Evolutionary conservation across 2,329 filamentous ascomycete species (phyloP).

Genomic region (Seiridium unicorne): DNA sequence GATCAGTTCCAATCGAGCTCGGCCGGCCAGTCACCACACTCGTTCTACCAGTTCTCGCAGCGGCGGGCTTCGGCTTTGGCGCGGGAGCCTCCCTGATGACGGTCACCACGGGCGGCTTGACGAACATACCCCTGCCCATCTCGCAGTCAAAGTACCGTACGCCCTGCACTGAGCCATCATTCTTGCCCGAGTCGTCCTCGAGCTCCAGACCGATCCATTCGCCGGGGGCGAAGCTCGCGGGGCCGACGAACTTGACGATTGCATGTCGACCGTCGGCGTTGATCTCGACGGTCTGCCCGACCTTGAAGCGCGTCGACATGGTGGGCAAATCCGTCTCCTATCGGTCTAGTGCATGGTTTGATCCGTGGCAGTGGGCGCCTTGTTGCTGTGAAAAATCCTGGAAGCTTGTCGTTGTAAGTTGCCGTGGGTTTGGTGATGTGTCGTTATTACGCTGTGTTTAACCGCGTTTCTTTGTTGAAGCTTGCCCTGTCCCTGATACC

Average conservation of each 20-base stretch:
- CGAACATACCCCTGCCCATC: conserved; percentile 79
- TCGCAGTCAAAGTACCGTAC: conserved; percentile 85
- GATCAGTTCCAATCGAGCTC: conserved; percentile 50
- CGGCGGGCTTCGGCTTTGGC: conserved; percentile 22
- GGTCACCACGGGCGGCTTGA: conserved; percentile 69
- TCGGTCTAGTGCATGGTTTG: not conserved
- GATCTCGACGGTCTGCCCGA: conserved; percentile 76
- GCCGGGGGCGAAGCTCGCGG: conserved; percentile 75
- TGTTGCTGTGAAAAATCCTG: not conserved
- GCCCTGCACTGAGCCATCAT: conserved; percentile 88
- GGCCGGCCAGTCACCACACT: conserved; percentile 36
- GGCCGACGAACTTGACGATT: conserved; percentile 77
- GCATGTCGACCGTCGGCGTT: conserved; percentile 70
- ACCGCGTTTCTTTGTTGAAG: conserved; percentile 7
- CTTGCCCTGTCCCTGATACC: not conserved
- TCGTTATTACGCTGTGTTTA: not conserved
- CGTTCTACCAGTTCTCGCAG: conserved; percentile 34
- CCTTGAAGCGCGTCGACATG: conserved; percentile 54
- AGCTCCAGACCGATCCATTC: conserved; percentile 91
- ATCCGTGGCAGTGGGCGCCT: not conserved
- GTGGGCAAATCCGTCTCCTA: conserved; percentile 22
- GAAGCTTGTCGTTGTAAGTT: conserved; percentile 1
- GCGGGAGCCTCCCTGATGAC: conserved; percentile 49
- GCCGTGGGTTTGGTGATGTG: not conserved
- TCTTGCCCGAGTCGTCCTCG: conserved; percentile 80